Evolutionary conservation across 306 rosid genomes (phyloP).

Genomic region (Pterocarpus santalinus): DNA sequence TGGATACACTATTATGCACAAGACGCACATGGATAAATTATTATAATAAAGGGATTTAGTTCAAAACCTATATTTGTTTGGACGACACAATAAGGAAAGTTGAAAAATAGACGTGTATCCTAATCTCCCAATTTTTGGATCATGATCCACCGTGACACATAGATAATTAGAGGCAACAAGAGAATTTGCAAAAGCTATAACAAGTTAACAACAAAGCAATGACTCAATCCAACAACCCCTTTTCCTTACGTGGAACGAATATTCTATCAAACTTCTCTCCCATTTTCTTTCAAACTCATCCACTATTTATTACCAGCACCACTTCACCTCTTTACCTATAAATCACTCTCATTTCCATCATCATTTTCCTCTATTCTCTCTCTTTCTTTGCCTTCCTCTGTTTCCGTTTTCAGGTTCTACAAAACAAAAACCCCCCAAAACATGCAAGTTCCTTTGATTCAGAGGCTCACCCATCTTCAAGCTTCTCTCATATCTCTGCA

Average conservation of each 20-base stretch:
- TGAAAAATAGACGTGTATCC: not conserved
- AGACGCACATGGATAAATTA: slow-evolving; percentile 7
- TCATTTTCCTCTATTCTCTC: too few species aligned
- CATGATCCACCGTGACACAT: not conserved
- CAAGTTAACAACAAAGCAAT: not conserved
- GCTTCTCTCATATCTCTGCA: slow-evolving; percentile 41
- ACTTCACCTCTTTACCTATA: not conserved
- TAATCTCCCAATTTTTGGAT: not conserved
- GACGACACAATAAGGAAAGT: not conserved
- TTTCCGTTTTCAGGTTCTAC: not conserved
- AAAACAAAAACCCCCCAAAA: not conserved
- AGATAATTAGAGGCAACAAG: not conserved
- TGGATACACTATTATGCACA: not conserved
- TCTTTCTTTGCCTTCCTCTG: not conserved
- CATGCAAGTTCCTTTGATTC: slow-evolving; percentile 69
- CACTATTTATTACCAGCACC: not conserved
- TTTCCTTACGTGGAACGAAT: slow-evolving; percentile 50
- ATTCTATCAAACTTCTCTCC: not conserved
- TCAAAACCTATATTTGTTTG: not conserved
- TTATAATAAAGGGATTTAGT: not conserved
- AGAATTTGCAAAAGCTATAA: not conserved
- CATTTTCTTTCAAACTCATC: not conserved
- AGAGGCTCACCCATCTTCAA: slow-evolving; percentile 55
- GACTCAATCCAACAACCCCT: not conserved
- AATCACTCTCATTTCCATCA: slow-evolving; percentile 1